Evolutionary conservation across 441 rosid species (phyloP), one percentile per base, ranked within the genome.

Genomic region (Syzygium malaccense): DNA sequence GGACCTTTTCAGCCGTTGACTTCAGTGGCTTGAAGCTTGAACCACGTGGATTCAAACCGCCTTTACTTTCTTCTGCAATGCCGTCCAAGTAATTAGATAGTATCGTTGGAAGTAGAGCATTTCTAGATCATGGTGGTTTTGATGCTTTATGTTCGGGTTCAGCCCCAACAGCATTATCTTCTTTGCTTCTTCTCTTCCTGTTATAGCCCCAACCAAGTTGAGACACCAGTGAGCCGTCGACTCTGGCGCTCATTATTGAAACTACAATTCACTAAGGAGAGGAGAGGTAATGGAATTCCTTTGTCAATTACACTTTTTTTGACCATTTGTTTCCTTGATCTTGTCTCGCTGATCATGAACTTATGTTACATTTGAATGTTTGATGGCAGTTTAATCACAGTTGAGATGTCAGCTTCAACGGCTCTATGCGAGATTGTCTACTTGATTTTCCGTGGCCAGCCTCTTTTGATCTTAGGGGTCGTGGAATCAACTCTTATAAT

Each of bases 401-500:
- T 93, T 87, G 99, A 97, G 89, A 92, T 96, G 17, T 91, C 96
- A 89, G 95, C 96, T 89, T 96, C 99, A 8, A 96, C 99, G 8
- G 97, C 99, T 55, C 87, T 95, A 48, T 95, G 98, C 89, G 97
- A 97, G 55, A 91, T 96, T 87, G 94, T 95, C 49, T 98, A 97
- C 91, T 94, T 98, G 8, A 83, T 97, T 87, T 91, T 96, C 48
- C 98, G 98, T 41, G 99, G 98, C 51, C 99, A 97, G 88, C 98
- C 99, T 45, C 91, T 96, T 87, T 89, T 96, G 90, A 95, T 97
- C 80, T 79, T 97, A 89, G 99, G 99, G 55, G 98, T 95, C 88
- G 97, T 98, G 10, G 98, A 97, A 89, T 98, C 99, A 41, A 96
- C 98, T 2, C 92, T 95, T 87, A 96, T 97, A 10, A 96, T 97